These are phyloP conservation scores for Fusarium tricinctum DNA, from an alignment of 2,329 filamentous ascomycete genomes.

Conservation along the genomic window DNA sequence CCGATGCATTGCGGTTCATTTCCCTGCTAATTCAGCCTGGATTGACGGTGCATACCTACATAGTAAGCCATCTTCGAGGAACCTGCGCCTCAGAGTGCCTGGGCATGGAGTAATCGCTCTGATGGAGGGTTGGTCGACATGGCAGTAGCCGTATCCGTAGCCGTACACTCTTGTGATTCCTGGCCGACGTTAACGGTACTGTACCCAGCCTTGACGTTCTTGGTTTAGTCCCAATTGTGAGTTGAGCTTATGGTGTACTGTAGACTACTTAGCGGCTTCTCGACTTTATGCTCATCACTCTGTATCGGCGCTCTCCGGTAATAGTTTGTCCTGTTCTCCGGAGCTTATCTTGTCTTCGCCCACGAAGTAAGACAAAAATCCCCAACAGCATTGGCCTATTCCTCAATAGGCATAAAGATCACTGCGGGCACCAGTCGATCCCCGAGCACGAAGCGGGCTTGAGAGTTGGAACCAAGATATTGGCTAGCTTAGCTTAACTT, in stretches of 20 bases:
- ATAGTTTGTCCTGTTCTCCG: background rate
- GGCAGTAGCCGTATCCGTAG: constrained; percentile 5
- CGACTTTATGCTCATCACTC: background rate
- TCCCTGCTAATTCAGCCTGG: constrained; percentile 30
- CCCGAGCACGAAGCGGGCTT: constrained; percentile 34
- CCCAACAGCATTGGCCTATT: constrained; percentile 11
- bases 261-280: constrained; percentile 15
- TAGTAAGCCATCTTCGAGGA: constrained; percentile 32
- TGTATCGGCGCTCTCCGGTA: constrained; percentile 38
- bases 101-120: background rate
- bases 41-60: constrained; percentile 35
- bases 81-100: constrained; percentile 20
- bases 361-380: constrained; percentile 18
- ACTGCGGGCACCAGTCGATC: constrained; percentile 29
- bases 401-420: constrained; percentile 12
- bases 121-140: constrained; percentile 26
- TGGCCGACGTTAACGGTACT: background rate
- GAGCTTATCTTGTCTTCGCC: background rate
- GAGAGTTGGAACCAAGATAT: constrained; percentile 23
- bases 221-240: constrained; percentile 18
- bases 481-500: constrained; percentile 2
- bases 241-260: background rate
- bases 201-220: constrained; percentile 12
- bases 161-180: constrained; percentile 8
- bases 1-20: constrained; percentile 41